Evolutionary conservation across 129 eudicot genomes (phyloP), one percentile per base, ranked within the genome.

Genomic region (Flaveria linearis): DNA sequence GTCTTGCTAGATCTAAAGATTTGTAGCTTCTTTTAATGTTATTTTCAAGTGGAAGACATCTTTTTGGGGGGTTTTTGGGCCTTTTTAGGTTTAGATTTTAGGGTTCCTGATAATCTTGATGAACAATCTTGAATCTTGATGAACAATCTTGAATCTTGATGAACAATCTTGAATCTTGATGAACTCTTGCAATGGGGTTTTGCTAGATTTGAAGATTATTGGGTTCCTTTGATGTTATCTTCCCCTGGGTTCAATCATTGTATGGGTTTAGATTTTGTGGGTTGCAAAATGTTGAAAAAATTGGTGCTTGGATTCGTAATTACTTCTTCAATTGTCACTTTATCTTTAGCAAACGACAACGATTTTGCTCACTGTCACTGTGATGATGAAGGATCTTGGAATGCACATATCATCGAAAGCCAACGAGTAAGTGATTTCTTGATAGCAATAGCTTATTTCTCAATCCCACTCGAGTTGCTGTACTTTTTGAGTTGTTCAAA

Each of bases 371-470:
- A 83, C 9, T 91, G 94, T 82, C 88, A 84, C 49, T 91, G 97
- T 56, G 94, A 86, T 7, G 91, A 88, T n/a, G 97, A 91, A 50
- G 92, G 87, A 15, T 84, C 76, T 60, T 88, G 91, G 90, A 81
- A 85, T 75, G 74, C 88, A 41, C 85, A 83, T 62, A 91, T 76
- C 16, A 83, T 91, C 53, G 94, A 88, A 76, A 83, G 89, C 86
- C 97, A 91, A 50, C 72, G 78, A 64, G 97, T 88, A 73, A 86
- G 94, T 50, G 97, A 91, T 81, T 88, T 91, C 84, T 74, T 91
- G 45, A 91, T 91, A 11, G 93, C 97, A 10, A 82, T 88, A 33
- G 97, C 97, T 36, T 91, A 88, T 53, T 91, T 91, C 43, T 91
- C 97, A 5, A 91, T 91, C 62, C 97, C 96, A 3, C 75, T 91